Evolutionary conservation across 352 stramenopile genomes (phyloP), one percentile per base, ranked within the genome.

Genomic region (Saprolegnia parasitica): DNA sequence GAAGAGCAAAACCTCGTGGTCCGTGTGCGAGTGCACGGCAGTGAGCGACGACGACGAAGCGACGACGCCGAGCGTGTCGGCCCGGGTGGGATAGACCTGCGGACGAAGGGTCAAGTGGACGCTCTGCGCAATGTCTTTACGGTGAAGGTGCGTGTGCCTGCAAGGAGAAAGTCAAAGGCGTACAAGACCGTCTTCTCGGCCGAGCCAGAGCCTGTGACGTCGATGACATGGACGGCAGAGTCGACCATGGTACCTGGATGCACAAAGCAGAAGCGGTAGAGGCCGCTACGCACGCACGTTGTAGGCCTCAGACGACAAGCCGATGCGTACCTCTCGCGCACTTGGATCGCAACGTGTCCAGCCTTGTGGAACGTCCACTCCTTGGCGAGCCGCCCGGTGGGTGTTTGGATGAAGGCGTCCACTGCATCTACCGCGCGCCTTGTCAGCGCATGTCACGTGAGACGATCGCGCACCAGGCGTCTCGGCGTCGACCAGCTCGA

Each of bases 181-280:
- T 60, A 60, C 24, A 60, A 1, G 13, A 60, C 52, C 20, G 13
- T 49, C 42, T 49, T 49, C 11, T 21, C 13, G 20, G 52, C 2
- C 35, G 52, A 21, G 35, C 52, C 35, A 60, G 13, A 21, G 11
- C 52, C 52, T 60, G 11, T 2, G 2, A 5, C 29, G 5, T 35
- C 29, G 29, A 35, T 35, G n/a, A n/a, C n/a, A n/a, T n/a, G n/a
- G n/a, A n/a, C n/a, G n/a, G n/a, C n/a, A n/a, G n/a, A n/a, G n/a
- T n/a, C n/a, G n/a, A n/a, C n/a, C n/a, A 29, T 58, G 23, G 13
- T 26, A 60, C 52, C 52, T 60, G 52, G 24, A 60, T 60, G 52
- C 4, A 60, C 52, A 60, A 60, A 60, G 20, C 52, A 60, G 20
- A 60, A 60, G 11, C 52, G 24, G 52, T 60, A 60, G 11, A 60